phyloP scores from a whole-genome alignment of 164 flowering plant genomes.

The Vitis labrusca region DNA sequence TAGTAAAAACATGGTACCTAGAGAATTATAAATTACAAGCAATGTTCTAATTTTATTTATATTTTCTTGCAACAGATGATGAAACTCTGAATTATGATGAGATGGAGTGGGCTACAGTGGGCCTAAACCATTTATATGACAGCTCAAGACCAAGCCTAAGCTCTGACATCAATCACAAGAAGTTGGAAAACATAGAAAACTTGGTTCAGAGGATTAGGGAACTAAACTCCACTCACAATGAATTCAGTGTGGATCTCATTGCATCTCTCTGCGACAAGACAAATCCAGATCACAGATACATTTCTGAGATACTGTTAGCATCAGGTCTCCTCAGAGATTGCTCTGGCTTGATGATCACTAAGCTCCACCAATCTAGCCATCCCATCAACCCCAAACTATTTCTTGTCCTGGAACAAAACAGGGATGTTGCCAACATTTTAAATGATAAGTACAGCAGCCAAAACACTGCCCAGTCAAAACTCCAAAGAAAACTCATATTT shows the following conservation, averaged over 20 bases:
- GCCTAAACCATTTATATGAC: slow-evolving; percentile 14
- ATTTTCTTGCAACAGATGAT: slow-evolving; percentile 33
- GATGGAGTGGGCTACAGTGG: slow-evolving; percentile 30
- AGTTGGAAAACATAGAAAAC: slow-evolving; percentile 32
- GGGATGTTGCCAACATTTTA: slow-evolving; percentile 20
- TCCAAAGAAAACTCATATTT: slow-evolving; percentile 64
- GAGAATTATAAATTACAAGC: no score
- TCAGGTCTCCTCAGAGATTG: slow-evolving; percentile 70
- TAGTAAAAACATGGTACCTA: no score
- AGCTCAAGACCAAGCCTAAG: slow-evolving; percentile 22
- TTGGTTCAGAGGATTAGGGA: slow-evolving; percentile 42
- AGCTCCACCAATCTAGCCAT: slow-evolving; percentile 54
- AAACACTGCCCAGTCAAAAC: slow-evolving; percentile 16
- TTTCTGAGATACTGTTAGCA: slow-evolving; percentile 64
- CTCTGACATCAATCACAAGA: slow-evolving; percentile 29
- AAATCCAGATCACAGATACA: slow-evolving; percentile 61
- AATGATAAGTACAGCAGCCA: slow-evolving; percentile 14
- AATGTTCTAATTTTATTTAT: neutral
- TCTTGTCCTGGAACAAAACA: slow-evolving; percentile 64
- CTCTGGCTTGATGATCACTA: slow-evolving; percentile 34
- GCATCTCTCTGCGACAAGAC: slow-evolving; percentile 31
- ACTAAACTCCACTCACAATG: slow-evolving; percentile 31
- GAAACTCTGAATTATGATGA: slow-evolving; percentile 35
- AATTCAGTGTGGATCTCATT: slow-evolving; percentile 30
- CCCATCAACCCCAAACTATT: slow-evolving; percentile 72